Base-by-base conservation (phyloP, 495 filamentous ascomycete genomes). In the Aspergillus indologenus region DNA sequence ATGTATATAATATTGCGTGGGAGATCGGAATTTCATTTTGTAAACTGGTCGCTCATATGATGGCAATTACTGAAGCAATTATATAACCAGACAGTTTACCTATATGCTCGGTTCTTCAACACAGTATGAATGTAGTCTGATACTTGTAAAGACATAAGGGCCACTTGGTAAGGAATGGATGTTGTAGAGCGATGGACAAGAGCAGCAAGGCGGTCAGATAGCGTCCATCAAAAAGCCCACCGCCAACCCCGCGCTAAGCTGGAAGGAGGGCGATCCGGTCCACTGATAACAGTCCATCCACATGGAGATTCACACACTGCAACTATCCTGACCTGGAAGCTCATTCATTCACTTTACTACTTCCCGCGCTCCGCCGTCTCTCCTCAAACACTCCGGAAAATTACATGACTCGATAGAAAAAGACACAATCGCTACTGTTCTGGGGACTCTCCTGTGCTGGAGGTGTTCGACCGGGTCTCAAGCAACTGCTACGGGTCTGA, bases 221-320 rank as follows among this genome's bases (percentile, higher is more conserved):
- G 54, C 24, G 11, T 18, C 9, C 22, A 1, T 34, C 23, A 18
- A 55, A 21, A 59, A 50, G 12, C 29, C 54, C 54, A 66, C 63
- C 65, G 67, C 69, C 63, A 59, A 60, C 67, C 67, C 67, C 67
- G 67, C 67, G 67, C 67, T 69, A 69, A 63, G 23, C 67, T 61
- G 5, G 34, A 62, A 54, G 44, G 19, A 50, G 59, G 31, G 34
- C 12, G 34, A 40, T 40, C 34, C 31, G 57, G 61, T 64, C 59
- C 61, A 63, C 64, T 63, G 66, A 68, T 68, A 68, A 68, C 62
- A 60, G 46, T 46, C 51, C 51, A 34, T 43, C 61, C 53, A 54
- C 50, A 66, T 58, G 52, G 59, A 58, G 59, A 64, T 47, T 50
- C 58, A 64, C 63, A 66, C 63, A 66, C 60, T 60, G 44, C 58